A percentile compares a stretch with the other conserved stretches of the same genome.
These are phyloP conservation scores for Poa pratensis DNA, from an alignment of 176 grass and related monocot genomes.

Conservation along the genomic window DNA sequence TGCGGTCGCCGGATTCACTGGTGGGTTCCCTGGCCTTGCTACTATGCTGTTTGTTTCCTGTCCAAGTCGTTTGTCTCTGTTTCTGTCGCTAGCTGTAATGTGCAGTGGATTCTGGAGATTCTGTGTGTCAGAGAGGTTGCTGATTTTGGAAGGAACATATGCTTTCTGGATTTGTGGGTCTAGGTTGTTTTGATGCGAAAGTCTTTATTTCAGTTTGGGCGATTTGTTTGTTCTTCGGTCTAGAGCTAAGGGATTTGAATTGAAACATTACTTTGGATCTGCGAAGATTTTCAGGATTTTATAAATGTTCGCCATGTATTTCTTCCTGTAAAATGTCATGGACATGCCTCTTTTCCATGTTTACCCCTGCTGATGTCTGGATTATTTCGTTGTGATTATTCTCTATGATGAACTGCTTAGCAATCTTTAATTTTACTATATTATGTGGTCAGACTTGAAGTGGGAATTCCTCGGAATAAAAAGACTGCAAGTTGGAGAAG, in stretches of 20 bases:
- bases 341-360: not conserved
- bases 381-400: not conserved
- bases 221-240: not conserved
- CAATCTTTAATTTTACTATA: slow-evolving; percentile 13
- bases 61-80: not conserved
- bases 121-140: not conserved
- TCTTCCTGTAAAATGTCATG: slow-evolving; percentile 9
- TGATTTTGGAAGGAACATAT: not conserved
- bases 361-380: not conserved
- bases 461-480: not conserved
- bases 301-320: not conserved
- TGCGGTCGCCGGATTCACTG: slow-evolving; percentile 20
- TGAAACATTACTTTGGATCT: slow-evolving; percentile 23
- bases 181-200: not conserved
- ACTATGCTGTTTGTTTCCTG: not conserved
- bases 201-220: not conserved
- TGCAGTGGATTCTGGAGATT: not conserved
- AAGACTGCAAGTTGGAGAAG: not conserved
- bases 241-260: not conserved
- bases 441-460: slow-evolving; percentile 26
- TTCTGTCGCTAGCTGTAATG: not conserved
- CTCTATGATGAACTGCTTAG: not conserved
- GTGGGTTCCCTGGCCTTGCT: slow-evolving; percentile 21
- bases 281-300: not conserved
- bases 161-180: slow-evolving; percentile 10